Base-by-base conservation (phyloP, 306 rosid species). In the Crataegus laevigata region DNA sequence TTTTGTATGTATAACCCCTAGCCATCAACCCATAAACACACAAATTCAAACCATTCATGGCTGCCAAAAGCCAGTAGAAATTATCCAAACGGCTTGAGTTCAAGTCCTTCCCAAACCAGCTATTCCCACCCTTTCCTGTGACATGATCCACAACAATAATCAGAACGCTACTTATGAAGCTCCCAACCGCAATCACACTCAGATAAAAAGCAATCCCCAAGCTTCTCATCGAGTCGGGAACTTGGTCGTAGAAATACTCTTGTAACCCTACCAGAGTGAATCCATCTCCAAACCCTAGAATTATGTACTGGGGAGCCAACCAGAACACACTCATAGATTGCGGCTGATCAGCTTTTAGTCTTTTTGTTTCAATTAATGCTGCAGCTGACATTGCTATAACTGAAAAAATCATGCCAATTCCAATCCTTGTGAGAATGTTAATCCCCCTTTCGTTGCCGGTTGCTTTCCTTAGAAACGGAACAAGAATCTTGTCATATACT, bases 221-320 rank as follows among this genome's bases (percentile, higher is more conserved):
- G 73, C 97, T 94, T 68, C 98, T 85, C 98, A 94, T 94, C 3
- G 98, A 88, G 9, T 94, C 98, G 0, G 98, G 98, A 43, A 89
- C 98, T 82, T 94, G 98, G 60, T 88, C 97, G 43, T 91, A 94
- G 40, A 91, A 94, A 24, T 91, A 90, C 76, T 94, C 98, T 55
- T 94, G 98, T 75, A 91, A 78, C 1, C 98, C 98, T 28, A 91
- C 97, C 3, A 94, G 81, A 3, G 94, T 66, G 19, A 91, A 90
- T 4, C 94, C 98, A 47, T 94, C 98, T 17, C 94, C 97, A 15
- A 91, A 68, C 14, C 97, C 96, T 19, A 91, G 83, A 28, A 94
- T 87, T 3, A 89, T 32, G 77, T 78, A 87, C 68, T 94, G 96
- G 4, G 97, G 98, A 1, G 84, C 96, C 72, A 94, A 77, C 98